Evolutionary conservation across 176 grass and related monocot species (phyloP), one percentile per base, ranked within the genome.

Genomic region (Pontederia paniculata): DNA sequence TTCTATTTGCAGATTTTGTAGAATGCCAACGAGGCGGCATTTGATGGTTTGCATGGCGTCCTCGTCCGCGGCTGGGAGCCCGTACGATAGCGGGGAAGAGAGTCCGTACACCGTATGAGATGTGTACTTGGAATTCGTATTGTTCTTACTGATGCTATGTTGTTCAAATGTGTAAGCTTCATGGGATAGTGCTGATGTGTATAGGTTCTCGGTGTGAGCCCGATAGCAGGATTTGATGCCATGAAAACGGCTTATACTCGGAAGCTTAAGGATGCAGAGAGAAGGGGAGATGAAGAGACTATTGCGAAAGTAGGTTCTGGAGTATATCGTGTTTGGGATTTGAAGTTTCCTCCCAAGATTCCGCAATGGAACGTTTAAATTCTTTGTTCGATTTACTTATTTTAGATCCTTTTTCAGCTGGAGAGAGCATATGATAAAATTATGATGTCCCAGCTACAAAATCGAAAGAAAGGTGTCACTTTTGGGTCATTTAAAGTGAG

Each of bases 371-470:
- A 1, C 13, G 17, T 16, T 10, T 15, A 42, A 42, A 50, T 65
- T 72, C 10, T 73, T 11, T 57, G 58, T 19, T 67, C 23, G 7
- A 56, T 45, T 46, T 43, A 23, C 22, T 42, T 53, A 45, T 56
- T 6, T 37, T 37, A 6, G 7, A 6, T 6, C 28, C 28, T 6
- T 37, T 69, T 76, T 64, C 78, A 97, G 86, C 67, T 97, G 45
- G 86, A 97, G 51, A 89, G 44, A 56, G 91, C 91, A 12, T 87
- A 97, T 18, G 91, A 97, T 56, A 97, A 81, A 22, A 88, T 90
- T 48, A 97, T 97, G 86, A 90, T 97, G 91, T 74, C 75, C 62
- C 91, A 90, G 73, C 78, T 97, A 57, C 80, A 90, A 52, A 81
- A 90, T 57, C 68, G 91, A 28, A 97, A 97, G 65, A 84, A 87